Percentiles rank a stretch among this genome's conserved stretches.
Evolutionary conservation across 202 grass and related monocot species (phyloP).

Genomic region (Musa balbisiana): DNA sequence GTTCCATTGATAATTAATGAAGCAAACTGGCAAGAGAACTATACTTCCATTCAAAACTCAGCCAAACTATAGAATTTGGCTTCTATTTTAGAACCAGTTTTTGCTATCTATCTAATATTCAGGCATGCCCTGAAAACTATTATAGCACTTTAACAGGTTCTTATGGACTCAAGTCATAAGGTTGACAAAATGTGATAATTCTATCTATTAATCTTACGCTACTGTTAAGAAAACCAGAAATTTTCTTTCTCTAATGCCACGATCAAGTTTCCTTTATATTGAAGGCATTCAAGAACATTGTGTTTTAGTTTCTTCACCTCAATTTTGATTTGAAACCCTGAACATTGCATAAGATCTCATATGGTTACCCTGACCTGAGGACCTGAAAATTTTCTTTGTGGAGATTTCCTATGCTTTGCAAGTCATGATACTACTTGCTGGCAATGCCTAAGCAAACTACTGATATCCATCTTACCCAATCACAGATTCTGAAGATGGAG

Average conservation of each 20-base stretch:
- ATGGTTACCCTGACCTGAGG: neutral
- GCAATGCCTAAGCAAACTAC: neutral
- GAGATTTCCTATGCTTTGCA: neutral
- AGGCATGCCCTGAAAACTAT: neutral
- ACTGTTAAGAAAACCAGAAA: neutral
- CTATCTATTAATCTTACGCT: no score
- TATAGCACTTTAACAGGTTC: neutral
- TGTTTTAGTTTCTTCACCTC: neutral
- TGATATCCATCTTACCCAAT: neutral
- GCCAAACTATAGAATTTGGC: neutral
- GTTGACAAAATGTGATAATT: no score
- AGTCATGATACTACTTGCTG: no score
- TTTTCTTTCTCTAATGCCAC: neutral
- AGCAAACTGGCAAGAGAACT: neutral
- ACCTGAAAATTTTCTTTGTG: neutral
- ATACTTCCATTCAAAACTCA: neutral
- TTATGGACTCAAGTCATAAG: neutral
- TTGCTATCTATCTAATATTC: neutral
- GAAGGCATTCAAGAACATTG: neutral
- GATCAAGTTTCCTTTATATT: neutral
- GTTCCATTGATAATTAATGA: neutral
- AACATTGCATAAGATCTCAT: neutral
- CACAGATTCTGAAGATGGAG: constrained; percentile 8
- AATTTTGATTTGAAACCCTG: neutral
- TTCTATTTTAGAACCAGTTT: neutral